These are phyloP conservation scores for Ogataea neopini DNA, from an alignment of 805 yeast species.

Conservation along the genomic window DNA sequence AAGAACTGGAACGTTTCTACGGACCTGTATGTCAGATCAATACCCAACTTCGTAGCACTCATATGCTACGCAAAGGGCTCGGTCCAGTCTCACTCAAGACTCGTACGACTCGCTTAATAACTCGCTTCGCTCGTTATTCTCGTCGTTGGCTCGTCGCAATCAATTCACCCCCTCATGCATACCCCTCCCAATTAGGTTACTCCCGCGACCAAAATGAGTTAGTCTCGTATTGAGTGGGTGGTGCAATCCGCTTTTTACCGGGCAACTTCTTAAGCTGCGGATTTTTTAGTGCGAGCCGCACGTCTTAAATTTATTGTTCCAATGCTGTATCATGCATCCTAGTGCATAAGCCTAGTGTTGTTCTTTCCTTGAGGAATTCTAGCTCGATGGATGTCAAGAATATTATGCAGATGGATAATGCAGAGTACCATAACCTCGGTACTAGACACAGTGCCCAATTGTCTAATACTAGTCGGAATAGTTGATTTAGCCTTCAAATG, in stretches of 20 bases:
- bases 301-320: background rate
- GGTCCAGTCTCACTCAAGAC: too few relatives aligned
- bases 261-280: conserved; percentile 1
- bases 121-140: too few relatives aligned
- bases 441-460: background rate
- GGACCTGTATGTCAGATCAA: too few relatives aligned
- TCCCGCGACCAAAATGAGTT: background rate
- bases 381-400: conserved; percentile 3
- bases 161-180: background rate
- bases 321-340: background rate
- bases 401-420: conserved; percentile 8
- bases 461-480: too few relatives aligned
- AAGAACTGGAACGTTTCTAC: too few relatives aligned
- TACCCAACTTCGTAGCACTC: too few relatives aligned
- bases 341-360: background rate
- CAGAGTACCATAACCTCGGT: conserved; percentile 2
- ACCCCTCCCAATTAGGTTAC: background rate
- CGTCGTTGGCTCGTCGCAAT: conserved; percentile 3
- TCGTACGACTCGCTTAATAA: background rate
- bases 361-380: conserved; percentile 1
- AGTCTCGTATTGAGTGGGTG: background rate
- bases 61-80: too few relatives aligned
- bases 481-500: background rate
- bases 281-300: conserved; percentile 1
- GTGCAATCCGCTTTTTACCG: conserved; percentile 1